Evolutionary conservation across 805 yeast species (phyloP).

Genomic region (Metschnikowia noctiluminum): DNA sequence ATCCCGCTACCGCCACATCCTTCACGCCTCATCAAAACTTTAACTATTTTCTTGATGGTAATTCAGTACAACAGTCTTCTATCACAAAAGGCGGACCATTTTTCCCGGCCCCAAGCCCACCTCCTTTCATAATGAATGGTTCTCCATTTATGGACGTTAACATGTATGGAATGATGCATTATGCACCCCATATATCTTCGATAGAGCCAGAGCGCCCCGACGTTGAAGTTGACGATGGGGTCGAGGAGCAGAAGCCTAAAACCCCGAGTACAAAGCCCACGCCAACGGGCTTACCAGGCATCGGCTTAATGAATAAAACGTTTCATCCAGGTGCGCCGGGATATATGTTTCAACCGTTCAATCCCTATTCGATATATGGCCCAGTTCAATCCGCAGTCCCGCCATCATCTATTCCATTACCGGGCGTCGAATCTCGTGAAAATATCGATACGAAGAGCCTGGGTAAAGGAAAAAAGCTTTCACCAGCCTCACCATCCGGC

Average conservation of each 20-base stretch:
- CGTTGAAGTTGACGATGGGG: constrained; percentile 4
- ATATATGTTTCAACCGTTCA: constrained; percentile 50
- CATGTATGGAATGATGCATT: constrained; percentile 31
- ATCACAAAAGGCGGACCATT: constrained; percentile 29
- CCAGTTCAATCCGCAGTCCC: constrained; percentile 21
- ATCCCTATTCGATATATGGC: constrained; percentile 41
- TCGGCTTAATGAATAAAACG: constrained; percentile 38
- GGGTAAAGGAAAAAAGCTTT: neutral
- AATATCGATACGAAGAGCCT: constrained; percentile 1
- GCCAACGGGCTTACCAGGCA: constrained; percentile 21
- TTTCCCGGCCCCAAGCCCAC: constrained; percentile 35
- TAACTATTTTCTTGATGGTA: constrained; percentile 29
- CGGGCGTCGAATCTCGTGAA: constrained; percentile 7
- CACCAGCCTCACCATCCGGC: neutral
- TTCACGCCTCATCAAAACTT: constrained; percentile 46
- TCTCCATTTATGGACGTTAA: constrained; percentile 37
- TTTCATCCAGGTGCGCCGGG: constrained; percentile 25
- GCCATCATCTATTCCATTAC: constrained; percentile 11
- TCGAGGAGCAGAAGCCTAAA: constrained; percentile 7
- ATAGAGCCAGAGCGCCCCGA: constrained; percentile 6
- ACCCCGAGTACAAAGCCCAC: neutral
- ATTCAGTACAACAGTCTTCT: constrained; percentile 9
- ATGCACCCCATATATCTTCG: constrained; percentile 15
- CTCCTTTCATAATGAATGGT: constrained; percentile 38
- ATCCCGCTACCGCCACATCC: constrained; percentile 60